These are phyloP conservation scores for Coemansia sp. DNA, from an alignment of 192 early-diverging fungal species.

Conservation along the genomic window DNA sequence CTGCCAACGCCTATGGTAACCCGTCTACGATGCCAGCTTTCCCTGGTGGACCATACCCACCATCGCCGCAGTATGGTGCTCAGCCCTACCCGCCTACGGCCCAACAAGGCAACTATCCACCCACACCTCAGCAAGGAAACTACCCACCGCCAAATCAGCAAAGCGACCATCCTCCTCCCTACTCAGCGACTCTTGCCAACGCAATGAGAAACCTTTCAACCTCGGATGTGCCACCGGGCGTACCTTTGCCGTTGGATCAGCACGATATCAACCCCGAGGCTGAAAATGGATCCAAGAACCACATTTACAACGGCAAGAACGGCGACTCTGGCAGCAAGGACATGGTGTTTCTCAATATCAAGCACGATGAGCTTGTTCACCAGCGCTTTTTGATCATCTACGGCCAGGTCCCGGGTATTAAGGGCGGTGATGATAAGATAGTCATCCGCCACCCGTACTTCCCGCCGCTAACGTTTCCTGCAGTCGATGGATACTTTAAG, in stretches of 20 bases:
- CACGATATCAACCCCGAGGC: conserved; percentile 22
- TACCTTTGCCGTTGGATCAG: conserved; percentile 45
- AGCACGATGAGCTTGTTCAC: conserved; percentile 44
- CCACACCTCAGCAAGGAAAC: no score
- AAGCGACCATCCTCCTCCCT: not conserved
- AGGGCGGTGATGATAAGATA: conserved; percentile 26
- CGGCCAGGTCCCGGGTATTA: conserved; percentile 37
- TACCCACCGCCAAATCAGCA: conserved; percentile 14
- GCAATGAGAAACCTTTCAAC: not conserved
- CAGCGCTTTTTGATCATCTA: conserved; percentile 54
- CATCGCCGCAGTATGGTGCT: not conserved
- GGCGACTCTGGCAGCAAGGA: conserved; percentile 6
- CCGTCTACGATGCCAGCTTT: not conserved
- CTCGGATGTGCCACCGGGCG: conserved; percentile 22
- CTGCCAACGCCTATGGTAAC: not conserved
- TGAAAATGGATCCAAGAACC: conserved; percentile 16
- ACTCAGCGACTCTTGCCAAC: not conserved
- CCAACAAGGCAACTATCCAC: not conserved
- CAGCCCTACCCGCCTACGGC: conserved; percentile 20
- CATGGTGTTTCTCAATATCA: conserved; percentile 43
- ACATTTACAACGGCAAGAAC: conserved; percentile 2
- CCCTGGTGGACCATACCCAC: conserved; percentile 14
- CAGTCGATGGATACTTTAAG: conserved; percentile 61
- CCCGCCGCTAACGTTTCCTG: conserved; percentile 56
- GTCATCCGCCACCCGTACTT: conserved; percentile 54